These are phyloP conservation scores for Mallotus nudiflorus DNA, from an alignment of 345 rosid genomes.

Conservation along the genomic window DNA sequence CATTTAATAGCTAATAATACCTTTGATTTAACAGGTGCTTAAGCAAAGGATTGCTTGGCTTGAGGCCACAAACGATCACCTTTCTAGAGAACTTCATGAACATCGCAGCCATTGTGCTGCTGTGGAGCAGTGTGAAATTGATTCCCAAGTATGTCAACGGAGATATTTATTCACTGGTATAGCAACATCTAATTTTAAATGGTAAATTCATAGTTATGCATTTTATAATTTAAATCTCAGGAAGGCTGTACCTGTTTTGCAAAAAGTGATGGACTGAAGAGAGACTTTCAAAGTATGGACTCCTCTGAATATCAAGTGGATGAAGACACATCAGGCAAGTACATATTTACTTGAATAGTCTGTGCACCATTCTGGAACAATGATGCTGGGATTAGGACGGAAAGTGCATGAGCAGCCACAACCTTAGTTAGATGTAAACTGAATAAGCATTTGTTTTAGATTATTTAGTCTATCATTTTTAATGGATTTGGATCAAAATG, in stretches of 20 bases:
- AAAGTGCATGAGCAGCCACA: background rate
- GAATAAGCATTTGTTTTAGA: background rate
- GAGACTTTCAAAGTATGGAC: constrained; percentile 80
- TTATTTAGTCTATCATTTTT: background rate
- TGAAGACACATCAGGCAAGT: constrained; percentile 64
- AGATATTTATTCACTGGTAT: background rate
- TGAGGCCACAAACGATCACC: constrained; percentile 88
- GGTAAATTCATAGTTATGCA: background rate
- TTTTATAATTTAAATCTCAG: constrained; percentile 37
- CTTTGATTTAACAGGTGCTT: constrained; percentile 50
- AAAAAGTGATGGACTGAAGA: constrained; percentile 77
- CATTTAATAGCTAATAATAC: background rate
- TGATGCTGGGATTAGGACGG: background rate
- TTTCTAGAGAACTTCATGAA: constrained; percentile 85
- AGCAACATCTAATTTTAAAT: background rate
- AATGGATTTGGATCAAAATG: background rate
- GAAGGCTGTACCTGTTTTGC: constrained; percentile 60
- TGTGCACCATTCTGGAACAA: background rate
- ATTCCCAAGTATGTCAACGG: constrained; percentile 59
- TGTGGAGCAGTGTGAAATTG: constrained; percentile 61
- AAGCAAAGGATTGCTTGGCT: constrained; percentile 91
- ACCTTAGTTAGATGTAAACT: background rate
- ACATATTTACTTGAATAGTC: background rate
- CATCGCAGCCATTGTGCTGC: constrained; percentile 62
- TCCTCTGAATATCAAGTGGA: constrained; percentile 73